Percentiles rank a stretch among this genome's conserved stretches.
Conservation (phyloP, 106 monocot genomes). For the Phalaenopsis aphrodite region DNA sequence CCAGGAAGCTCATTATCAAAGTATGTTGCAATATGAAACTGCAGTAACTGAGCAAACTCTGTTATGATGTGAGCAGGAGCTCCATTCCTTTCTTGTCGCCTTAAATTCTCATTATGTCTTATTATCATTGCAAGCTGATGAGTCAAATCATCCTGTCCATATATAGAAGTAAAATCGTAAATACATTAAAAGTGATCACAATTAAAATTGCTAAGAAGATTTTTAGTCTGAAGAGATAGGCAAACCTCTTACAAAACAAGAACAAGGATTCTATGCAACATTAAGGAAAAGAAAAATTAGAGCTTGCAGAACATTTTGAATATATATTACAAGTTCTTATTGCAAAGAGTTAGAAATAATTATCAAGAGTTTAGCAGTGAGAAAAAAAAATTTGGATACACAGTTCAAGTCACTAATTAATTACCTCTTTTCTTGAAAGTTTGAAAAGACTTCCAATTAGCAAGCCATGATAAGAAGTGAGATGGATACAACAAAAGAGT, state of each 20-base stretch:
- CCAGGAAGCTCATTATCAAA: constrained; percentile 99
- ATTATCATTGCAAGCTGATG: constrained; percentile 99
- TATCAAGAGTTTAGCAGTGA: background rate
- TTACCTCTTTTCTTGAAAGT: background rate
- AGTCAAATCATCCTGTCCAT: constrained; percentile 89
- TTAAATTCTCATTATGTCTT: constrained; percentile 91
- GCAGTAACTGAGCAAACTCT: constrained; percentile 93
- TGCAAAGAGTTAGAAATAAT: background rate
- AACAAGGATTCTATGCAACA: background rate
- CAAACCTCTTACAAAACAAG: background rate
- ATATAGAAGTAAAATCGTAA: background rate
- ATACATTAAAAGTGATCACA: background rate
- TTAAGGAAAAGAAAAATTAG: background rate
- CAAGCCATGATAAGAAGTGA: background rate
- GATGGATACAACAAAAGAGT: background rate
- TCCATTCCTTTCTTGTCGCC: constrained; percentile 88
- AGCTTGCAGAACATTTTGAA: background rate
- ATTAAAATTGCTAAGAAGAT: background rate
- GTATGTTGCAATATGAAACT: constrained; percentile 97
- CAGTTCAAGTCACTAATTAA: background rate
- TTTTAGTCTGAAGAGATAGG: background rate
- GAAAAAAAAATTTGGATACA: background rate
- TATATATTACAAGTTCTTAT: background rate
- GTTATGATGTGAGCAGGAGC: constrained; percentile 98
- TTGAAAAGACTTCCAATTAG: constrained; percentile 3